phyloP scores from a whole-genome alignment of 2,329 filamentous ascomycete genomes.

The Aspergillus piperis region DNA sequence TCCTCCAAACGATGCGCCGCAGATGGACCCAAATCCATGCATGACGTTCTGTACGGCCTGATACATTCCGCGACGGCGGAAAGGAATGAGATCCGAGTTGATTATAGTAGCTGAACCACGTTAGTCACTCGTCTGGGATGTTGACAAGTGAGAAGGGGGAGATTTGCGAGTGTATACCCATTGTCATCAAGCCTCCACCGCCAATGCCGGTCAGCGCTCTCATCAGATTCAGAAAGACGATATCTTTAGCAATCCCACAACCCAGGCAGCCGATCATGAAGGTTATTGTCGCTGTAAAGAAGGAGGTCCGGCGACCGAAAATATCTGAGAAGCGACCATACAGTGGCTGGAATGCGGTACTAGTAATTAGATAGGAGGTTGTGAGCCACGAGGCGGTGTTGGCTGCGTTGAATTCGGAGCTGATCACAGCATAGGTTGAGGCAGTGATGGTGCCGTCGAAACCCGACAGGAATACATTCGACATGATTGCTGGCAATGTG shows the following conservation, averaged over 20 bases:
- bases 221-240: slow-evolving; percentile 70
- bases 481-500: slow-evolving; percentile 54
- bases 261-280: slow-evolving; percentile 68
- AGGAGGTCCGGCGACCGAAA: slow-evolving; percentile 61
- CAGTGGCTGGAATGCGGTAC: slow-evolving; percentile 69
- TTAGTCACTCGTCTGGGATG: not conserved
- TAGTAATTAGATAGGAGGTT: slow-evolving; percentile 67
- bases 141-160: not conserved
- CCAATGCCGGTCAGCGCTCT: slow-evolving; percentile 71
- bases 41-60: slow-evolving; percentile 66
- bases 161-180: slow-evolving; percentile 45
- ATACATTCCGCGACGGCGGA: slow-evolving; percentile 70
- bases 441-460: slow-evolving; percentile 50
- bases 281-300: slow-evolving; percentile 63
- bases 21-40: slow-evolving; percentile 64
- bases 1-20: slow-evolving; percentile 50
- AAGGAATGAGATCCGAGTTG: slow-evolving; percentile 71
- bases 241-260: slow-evolving; percentile 67
- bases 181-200: slow-evolving; percentile 68
- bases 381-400: slow-evolving; percentile 53
- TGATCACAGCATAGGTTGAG: slow-evolving; percentile 47
- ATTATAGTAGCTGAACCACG: slow-evolving; percentile 60
- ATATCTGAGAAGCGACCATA: slow-evolving; percentile 73
- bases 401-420: slow-evolving; percentile 51
- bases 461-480: slow-evolving; percentile 65